Evolutionary conservation across 73 alveolate species (phyloP).

Genomic region (Paramecium sonneborni): DNA sequence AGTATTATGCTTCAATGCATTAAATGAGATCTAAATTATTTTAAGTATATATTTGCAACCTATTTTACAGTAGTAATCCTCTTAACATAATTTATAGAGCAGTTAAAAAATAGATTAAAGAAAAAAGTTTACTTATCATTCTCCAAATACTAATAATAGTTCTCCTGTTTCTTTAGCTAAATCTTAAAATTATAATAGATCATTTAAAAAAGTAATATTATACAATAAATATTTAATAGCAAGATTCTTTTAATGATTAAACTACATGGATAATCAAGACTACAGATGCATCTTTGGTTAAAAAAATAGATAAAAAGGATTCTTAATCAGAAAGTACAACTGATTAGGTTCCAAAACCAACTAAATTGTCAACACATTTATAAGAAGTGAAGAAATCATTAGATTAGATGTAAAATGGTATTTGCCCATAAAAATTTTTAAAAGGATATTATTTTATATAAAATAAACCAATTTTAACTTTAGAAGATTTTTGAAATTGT

Average conservation of each 20-base stretch:
- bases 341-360: neutral
- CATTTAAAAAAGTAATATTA: neutral
- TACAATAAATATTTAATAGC: neutral
- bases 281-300: neutral
- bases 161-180: neutral
- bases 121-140: neutral
- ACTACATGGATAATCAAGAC: neutral
- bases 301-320: neutral
- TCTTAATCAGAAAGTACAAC: constrained; percentile 8
- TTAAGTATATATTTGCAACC: neutral
- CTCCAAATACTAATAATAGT: neutral
- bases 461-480: neutral
- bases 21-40: neutral
- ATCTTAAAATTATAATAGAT: neutral
- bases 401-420: neutral
- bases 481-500: neutral
- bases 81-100: neutral
- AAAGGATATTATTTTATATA: neutral
- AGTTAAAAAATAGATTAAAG: neutral
- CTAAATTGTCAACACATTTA: neutral
- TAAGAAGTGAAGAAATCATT: neutral
- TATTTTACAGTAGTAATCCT: neutral
- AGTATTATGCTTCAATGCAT: neutral
- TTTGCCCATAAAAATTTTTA: neutral
- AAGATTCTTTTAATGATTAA: constrained; percentile 5